Base-by-base conservation (phyloP, 306 rosid genomes). In the Pyrus betulifolia region DNA sequence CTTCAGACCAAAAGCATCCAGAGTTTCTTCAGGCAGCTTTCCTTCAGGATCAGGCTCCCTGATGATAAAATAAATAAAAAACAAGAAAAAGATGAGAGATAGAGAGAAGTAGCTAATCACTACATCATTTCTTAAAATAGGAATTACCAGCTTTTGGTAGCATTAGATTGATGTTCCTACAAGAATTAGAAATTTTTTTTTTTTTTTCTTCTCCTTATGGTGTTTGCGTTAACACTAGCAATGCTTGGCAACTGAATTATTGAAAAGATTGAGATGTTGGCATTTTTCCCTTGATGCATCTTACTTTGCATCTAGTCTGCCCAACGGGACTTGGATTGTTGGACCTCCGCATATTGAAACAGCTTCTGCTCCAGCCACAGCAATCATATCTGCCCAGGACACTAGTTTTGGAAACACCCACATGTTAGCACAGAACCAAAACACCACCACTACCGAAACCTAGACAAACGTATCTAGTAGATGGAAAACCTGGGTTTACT, bases 301-400 rank as follows among this genome's bases (percentile, higher is more conserved):
- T 87, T 91, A 95, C 99, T 5, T 61, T 0, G 96, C 82, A 85
- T 92, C 99, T 79, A 85, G 81, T 83, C 99, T 90, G 75, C 98
- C 98, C 75, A 92, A 75, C 1, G 78, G 71, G 82, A 95, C 86
- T 77, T 83, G 88, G 78, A 95, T 95, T 52, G 83, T 44, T 66
- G 97, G 99, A 85, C 97, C 99, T 77, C 96, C 99, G 60, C 99
- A 91, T 71, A 92, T 2, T 68, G 97, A 89, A 75, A 95, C 90
- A 52, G 99, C 96, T 89, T 90, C 99, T 74, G 97, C 93, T 79
- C 97, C 97, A 46, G 97, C 99, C 74, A 92, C 89, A 60, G 97
- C 87, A 82, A 95, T 92, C 88, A 92, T 44, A 85, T 95, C 97
- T 77, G 96, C 93, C 97, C 97, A 95, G 22, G 97, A 92, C 52